Percentiles rank a stretch among this genome's conserved stretches.
phyloP scores from a whole-genome alignment of 1,284 basidiomycete genomes.

The Tylopilus sp. region DNA sequence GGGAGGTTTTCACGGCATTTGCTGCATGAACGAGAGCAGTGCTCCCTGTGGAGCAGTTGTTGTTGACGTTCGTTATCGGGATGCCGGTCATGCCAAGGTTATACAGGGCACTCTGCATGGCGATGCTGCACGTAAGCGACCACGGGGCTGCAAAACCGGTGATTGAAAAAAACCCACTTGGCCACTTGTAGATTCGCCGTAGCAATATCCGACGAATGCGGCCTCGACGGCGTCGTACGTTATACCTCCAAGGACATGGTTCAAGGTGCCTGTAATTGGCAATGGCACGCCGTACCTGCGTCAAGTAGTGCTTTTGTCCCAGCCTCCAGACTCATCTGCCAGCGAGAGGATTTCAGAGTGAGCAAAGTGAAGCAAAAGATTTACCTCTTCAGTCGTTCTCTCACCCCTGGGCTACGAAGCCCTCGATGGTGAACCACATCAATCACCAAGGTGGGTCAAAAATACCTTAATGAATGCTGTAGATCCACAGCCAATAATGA shows the following conservation, averaged over 20 bases:
- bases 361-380: slow-evolving; percentile 15
- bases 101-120: slow-evolving; percentile 63
- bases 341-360: no score
- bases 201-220: slow-evolving; percentile 73
- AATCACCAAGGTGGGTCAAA: slow-evolving; percentile 10
- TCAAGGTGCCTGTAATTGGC: neutral
- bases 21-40: slow-evolving; percentile 69
- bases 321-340: slow-evolving; percentile 75
- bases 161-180: slow-evolving; percentile 44
- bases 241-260: slow-evolving; percentile 46
- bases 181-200: slow-evolving; percentile 75
- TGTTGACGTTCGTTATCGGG: slow-evolving; percentile 82
- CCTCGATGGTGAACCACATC: neutral
- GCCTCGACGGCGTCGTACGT: slow-evolving; percentile 75
- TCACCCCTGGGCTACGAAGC: slow-evolving; percentile 52
- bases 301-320: slow-evolving; percentile 81
- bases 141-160: neutral
- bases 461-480: neutral
- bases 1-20: slow-evolving; percentile 64
- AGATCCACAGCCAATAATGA: neutral
- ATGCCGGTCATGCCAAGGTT: slow-evolving; percentile 79
- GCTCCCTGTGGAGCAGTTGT: slow-evolving; percentile 76
- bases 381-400: slow-evolving; percentile 63
- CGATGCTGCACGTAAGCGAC: neutral
- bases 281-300: slow-evolving; percentile 49